Evolutionary conservation across 192 early-diverging fungal species (phyloP).

Genomic region (Coemansia sp.): DNA sequence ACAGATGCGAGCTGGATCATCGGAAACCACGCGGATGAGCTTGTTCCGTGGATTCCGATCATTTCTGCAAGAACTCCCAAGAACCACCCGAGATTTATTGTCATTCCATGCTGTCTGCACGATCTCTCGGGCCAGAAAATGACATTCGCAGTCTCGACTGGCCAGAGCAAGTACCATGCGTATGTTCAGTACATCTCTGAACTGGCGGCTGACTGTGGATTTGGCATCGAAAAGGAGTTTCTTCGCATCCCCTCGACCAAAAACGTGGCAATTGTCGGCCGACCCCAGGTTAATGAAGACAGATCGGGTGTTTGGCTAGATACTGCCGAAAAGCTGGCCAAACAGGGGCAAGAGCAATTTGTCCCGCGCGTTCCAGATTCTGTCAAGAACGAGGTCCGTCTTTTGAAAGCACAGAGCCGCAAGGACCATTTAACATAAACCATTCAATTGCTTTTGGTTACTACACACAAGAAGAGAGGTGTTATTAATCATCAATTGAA

Average conservation of each 20-base stretch:
- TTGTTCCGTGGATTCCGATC: slow-evolving; percentile 83
- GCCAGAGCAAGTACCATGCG: slow-evolving; percentile 66
- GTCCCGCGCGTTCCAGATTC: slow-evolving; percentile 41
- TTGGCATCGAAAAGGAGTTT: slow-evolving; percentile 60
- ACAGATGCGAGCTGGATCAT: slow-evolving; percentile 68
- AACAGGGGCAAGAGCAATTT: slow-evolving; percentile 15
- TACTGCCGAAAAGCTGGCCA: neutral
- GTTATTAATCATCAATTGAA: neutral
- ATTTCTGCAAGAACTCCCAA: slow-evolving; percentile 58
- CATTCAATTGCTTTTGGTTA: neutral
- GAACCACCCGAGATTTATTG: slow-evolving; percentile 51
- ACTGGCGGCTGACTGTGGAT: slow-evolving; percentile 61
- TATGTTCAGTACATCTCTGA: slow-evolving; percentile 65
- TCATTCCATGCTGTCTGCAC: slow-evolving; percentile 86
- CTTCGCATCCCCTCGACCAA: slow-evolving; percentile 82
- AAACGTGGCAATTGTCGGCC: slow-evolving; percentile 72
- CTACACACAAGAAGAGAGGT: neutral
- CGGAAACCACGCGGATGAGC: slow-evolving; percentile 88
- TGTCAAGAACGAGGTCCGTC: slow-evolving; percentile 37
- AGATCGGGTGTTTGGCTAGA: neutral
- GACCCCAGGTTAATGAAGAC: slow-evolving; percentile 5
- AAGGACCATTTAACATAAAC: neutral
- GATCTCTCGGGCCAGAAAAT: slow-evolving; percentile 68
- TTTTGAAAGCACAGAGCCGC: slow-evolving; percentile 30
- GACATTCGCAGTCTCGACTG: slow-evolving; percentile 32